phyloP scores from a whole-genome alignment of 441 rosid genomes.

The Adansonia madagascariensis region DNA sequence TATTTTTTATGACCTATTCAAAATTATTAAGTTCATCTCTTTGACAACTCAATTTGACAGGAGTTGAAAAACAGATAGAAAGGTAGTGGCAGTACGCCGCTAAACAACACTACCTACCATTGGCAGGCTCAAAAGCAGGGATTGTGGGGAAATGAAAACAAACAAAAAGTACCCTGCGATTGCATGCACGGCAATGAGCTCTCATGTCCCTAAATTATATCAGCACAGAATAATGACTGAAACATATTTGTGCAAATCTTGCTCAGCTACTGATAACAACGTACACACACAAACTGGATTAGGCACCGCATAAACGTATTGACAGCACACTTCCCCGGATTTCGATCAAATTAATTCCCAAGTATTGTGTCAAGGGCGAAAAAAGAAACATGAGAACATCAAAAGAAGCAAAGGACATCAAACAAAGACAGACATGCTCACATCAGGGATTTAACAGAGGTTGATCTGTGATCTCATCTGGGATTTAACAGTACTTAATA shows the following conservation, averaged over 20 bases:
- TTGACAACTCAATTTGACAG: background rate
- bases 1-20: no score
- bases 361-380: background rate
- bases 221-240: slow-evolving; percentile 26
- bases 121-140: slow-evolving; percentile 14
- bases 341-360: slow-evolving; percentile 27
- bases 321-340: slow-evolving; percentile 10
- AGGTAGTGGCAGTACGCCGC: slow-evolving; percentile 35
- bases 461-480: background rate
- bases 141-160: background rate
- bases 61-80: background rate
- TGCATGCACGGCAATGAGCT: slow-evolving; percentile 32
- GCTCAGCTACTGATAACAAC: slow-evolving; percentile 25
- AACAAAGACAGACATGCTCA: background rate
- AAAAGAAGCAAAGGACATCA: slow-evolving; percentile 9
- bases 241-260: slow-evolving; percentile 30
- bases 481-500: background rate
- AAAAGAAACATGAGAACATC: background rate
- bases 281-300: slow-evolving; percentile 25
- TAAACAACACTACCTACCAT: slow-evolving; percentile 11
- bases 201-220: slow-evolving; percentile 27
- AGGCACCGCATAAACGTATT: slow-evolving; percentile 10
- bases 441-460: background rate
- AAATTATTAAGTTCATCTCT: no score
- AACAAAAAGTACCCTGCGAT: slow-evolving; percentile 24